phyloP scores from a whole-genome alignment of 2,329 filamentous ascomycete species.

The Meredithiella fracta region DNA sequence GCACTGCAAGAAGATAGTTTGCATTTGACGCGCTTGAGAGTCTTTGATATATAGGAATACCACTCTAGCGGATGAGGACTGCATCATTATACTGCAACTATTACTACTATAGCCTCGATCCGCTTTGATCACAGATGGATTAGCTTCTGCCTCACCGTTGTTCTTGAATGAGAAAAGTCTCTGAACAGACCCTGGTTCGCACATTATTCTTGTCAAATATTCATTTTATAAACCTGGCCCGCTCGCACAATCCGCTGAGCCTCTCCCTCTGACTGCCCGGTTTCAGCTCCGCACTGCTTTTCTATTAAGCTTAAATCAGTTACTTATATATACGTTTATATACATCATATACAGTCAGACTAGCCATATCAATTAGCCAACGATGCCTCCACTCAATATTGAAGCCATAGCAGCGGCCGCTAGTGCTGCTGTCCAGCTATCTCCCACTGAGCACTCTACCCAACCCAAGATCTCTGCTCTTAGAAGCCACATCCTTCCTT shows the following conservation, averaged over 20 bases:
- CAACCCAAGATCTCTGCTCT: conserved; percentile 4
- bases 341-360: background rate
- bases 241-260: background rate
- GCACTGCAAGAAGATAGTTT: background rate
- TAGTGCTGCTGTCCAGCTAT: background rate
- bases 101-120: too few species aligned
- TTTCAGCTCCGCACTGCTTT: too few species aligned
- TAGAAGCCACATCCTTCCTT: conserved; percentile 3
- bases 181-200: too few species aligned
- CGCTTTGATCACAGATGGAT: too few species aligned
- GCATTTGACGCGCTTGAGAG: background rate
- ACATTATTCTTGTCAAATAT: background rate
- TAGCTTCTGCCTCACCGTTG: too few species aligned
- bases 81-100: too few species aligned
- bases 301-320: too few species aligned
- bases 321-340: background rate
- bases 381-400: background rate
- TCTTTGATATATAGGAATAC: background rate
- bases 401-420: background rate
- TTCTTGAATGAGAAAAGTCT: too few species aligned
- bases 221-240: background rate
- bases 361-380: background rate
- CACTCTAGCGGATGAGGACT: background rate
- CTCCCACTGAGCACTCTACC: background rate
- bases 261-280: background rate